Conservation (phyloP, 1,284 basidiomycete genomes). For the Moesziomyces sp. region DNA sequence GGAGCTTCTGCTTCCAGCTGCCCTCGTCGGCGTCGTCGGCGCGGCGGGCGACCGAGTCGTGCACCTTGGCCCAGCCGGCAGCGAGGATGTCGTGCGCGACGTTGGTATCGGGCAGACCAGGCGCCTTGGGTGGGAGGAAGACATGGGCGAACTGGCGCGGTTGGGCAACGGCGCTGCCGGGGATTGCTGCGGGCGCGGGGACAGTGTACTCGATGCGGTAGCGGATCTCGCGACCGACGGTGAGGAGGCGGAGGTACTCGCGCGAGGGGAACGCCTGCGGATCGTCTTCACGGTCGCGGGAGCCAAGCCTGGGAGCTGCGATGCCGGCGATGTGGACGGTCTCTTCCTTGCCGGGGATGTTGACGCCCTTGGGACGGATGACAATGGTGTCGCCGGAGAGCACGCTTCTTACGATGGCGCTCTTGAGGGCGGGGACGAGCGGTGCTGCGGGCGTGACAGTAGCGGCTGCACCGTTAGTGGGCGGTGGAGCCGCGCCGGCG, state of each 20-base stretch:
- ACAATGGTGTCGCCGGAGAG: constrained; percentile 61
- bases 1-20: constrained; percentile 75
- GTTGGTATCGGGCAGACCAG: constrained; percentile 60
- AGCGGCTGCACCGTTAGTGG: neutral
- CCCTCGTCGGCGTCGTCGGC: constrained; percentile 72
- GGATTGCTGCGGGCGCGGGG: constrained; percentile 74
- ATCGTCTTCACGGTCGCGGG: constrained; percentile 68
- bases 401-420: constrained; percentile 61
- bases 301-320: constrained; percentile 59
- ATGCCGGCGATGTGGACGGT: constrained; percentile 63
- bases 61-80: constrained; percentile 90
- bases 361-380: constrained; percentile 58
- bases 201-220: constrained; percentile 82
- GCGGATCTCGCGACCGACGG: constrained; percentile 87
- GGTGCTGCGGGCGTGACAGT: constrained; percentile 10
- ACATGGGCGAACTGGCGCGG: constrained; percentile 60
- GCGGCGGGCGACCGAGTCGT: constrained; percentile 76
- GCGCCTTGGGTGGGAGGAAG: constrained; percentile 56
- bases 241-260: constrained; percentile 85
- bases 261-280: constrained; percentile 91
- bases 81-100: constrained; percentile 79
- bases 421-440: constrained; percentile 50
- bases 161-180: constrained; percentile 76
- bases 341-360: constrained; percentile 53
- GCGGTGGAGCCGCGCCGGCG: constrained; percentile 17